Conservation (phyloP, 2,329 filamentous ascomycete species). For the Apiospora aurea region DNA sequence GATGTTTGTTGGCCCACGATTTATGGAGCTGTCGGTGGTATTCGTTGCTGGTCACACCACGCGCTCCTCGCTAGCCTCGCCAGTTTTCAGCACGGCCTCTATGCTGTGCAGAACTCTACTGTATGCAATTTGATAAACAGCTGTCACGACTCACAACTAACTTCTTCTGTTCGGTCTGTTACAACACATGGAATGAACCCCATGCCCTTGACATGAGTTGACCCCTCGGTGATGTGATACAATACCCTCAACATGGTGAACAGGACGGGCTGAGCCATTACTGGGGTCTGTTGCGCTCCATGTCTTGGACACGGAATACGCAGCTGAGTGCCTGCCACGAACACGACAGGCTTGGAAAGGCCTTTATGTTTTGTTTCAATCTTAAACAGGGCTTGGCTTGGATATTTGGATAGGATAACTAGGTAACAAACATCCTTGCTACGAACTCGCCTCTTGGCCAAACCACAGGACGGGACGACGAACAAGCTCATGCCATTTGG, state of each 20-base stretch:
- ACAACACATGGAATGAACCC: not conserved
- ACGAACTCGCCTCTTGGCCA: not conserved
- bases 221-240: not conserved
- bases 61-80: not conserved
- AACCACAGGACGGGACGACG: not conserved
- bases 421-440: not conserved
- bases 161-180: not conserved
- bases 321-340: not conserved
- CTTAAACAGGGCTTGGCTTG: conserved; percentile 5
- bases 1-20: not conserved
- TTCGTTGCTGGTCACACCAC: not conserved
- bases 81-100: not conserved
- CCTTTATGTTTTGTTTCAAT: conserved; percentile 13
- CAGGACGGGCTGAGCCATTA: conserved; percentile 1
- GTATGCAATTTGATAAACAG: not conserved
- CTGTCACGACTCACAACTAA: conserved; percentile 4
- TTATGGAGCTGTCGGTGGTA: not conserved
- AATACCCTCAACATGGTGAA: not conserved
- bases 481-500: conserved; percentile 8
- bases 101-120: conserved; percentile 11
- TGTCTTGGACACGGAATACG: conserved; percentile 14
- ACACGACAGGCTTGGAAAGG: conserved; percentile 5
- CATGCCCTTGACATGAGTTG: conserved; percentile 5
- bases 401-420: not conserved
- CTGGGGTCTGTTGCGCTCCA: not conserved